phyloP scores from a whole-genome alignment of 208 protist species.

The Leishmania major region DNA sequence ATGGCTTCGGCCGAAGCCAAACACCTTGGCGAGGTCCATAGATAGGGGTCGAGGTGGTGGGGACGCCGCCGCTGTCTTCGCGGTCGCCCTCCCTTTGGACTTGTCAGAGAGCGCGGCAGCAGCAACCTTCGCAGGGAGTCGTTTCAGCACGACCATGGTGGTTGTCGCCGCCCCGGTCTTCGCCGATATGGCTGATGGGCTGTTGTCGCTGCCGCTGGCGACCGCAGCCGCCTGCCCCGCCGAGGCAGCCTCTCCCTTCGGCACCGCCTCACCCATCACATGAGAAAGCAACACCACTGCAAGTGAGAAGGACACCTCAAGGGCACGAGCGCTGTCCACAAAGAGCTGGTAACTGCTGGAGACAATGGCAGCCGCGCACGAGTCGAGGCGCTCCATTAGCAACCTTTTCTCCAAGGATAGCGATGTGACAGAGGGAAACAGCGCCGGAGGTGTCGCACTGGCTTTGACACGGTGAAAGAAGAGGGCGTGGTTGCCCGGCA shows the following conservation, averaged over 20 bases:
- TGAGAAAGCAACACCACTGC: slow-evolving; percentile 32
- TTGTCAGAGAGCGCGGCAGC: neutral
- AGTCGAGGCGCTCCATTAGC: slow-evolving; percentile 25
- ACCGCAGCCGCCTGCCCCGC: neutral
- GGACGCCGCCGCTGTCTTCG: neutral
- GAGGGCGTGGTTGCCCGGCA: neutral
- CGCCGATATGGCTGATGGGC: neutral
- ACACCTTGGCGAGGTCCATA: slow-evolving; percentile 21
- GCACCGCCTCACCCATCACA: slow-evolving; percentile 27
- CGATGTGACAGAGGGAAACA: slow-evolving; percentile 14
- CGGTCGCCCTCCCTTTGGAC: neutral
- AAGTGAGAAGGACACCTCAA: slow-evolving; percentile 33
- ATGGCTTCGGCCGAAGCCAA: slow-evolving; percentile 22
- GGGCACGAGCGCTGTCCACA: slow-evolving; percentile 14
- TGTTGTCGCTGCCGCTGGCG: neutral
- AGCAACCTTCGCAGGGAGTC: neutral
- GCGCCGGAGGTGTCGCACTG: neutral
- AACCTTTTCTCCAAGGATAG: slow-evolving; percentile 12
- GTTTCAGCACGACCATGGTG: neutral
- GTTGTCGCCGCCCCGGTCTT: neutral
- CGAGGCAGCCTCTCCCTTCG: neutral
- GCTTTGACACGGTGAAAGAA: neutral
- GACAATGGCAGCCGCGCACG: slow-evolving; percentile 10
- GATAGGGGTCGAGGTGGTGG: neutral
- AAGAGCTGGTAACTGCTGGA: slow-evolving; percentile 22